Evolutionary conservation across 2,329 filamentous ascomycete genomes (phyloP).

Genomic region (Pseudocercospora pini-densiflorae): DNA sequence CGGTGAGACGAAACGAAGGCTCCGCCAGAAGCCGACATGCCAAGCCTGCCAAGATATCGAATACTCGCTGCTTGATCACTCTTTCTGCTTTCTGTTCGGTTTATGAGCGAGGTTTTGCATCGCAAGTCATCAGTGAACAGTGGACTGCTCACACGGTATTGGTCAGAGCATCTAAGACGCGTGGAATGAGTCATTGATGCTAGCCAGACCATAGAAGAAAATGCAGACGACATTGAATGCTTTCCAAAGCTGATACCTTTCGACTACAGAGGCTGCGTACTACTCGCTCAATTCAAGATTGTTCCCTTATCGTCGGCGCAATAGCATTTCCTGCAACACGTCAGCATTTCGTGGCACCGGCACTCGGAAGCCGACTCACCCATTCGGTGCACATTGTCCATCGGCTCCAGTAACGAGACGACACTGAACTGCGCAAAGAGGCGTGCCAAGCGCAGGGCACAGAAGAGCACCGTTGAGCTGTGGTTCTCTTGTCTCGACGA

Average conservation of each 20-base stretch:
- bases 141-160: no score
- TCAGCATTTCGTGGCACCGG: background rate
- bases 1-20: no score
- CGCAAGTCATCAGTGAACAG: no score
- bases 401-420: slow-evolving; percentile 8
- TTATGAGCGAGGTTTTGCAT: no score
- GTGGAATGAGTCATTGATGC: no score
- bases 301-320: slow-evolving; percentile 19
- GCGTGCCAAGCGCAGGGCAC: slow-evolving; percentile 19
- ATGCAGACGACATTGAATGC: no score
- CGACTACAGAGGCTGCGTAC: background rate
- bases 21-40: no score
- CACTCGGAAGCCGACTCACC: slow-evolving; percentile 7
- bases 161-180: no score
- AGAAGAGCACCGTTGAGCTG: slow-evolving; percentile 22
- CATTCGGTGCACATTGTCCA: slow-evolving; percentile 23
- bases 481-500: slow-evolving; percentile 15
- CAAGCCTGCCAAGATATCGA: no score
- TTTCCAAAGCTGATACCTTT: background rate
- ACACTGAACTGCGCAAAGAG: slow-evolving; percentile 18
- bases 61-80: no score
- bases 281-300: slow-evolving; percentile 10
- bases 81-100: no score
- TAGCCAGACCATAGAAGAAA: no score
- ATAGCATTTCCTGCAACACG: slow-evolving; percentile 18